Base-by-base conservation (phyloP, 257 asterid species). In the Cinchona pubescens region DNA sequence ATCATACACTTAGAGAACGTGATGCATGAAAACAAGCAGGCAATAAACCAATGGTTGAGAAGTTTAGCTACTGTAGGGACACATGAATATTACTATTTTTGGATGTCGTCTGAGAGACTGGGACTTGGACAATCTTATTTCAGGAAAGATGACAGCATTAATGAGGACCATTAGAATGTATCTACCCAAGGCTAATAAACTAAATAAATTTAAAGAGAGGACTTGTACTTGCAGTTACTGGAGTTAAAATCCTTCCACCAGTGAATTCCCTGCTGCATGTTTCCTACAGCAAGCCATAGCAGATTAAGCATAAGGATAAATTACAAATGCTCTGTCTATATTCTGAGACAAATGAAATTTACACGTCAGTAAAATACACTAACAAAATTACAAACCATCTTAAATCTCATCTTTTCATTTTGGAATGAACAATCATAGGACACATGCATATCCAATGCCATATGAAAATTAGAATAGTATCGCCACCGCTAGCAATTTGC, bases 211-310 rank as follows among this genome's bases (percentile, higher is more conserved):
- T 21, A 18, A 21, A 38, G 76, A 56, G 38, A 37, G 77, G 70
- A 81, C 86, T 85, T 82, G 80, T 59, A 80, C 72, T 51, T 72
- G 35, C 77, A 77, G 81, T 76, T 64, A 72, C 53, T 34, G 78
- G 71, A 45, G 73, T 58, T 73, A 64, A 48, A 30, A 78, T 79
- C 66, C 78, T 77, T 72, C 67, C 78, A 65, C 69, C 69, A 53
- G 68, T 40, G 56, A 73, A 71, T 42, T 80, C 76, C 80, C 83
- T 74, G 12, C 40, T 15, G 56, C 71, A 53, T 66, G 69, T 64
- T 72, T 76, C 83, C 90, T 83, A 74, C 73, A 79, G 69, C 77
- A 80, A 59, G 72, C 34, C 59, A n/a, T 23, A 38, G 23, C 15
- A 51, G 18, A 68, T 23, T 67, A 67, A 40, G 34, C 59, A 49